Conservation (phyloP, 208 protist species). For the Leptomonas pyrrhocoris region DNA sequence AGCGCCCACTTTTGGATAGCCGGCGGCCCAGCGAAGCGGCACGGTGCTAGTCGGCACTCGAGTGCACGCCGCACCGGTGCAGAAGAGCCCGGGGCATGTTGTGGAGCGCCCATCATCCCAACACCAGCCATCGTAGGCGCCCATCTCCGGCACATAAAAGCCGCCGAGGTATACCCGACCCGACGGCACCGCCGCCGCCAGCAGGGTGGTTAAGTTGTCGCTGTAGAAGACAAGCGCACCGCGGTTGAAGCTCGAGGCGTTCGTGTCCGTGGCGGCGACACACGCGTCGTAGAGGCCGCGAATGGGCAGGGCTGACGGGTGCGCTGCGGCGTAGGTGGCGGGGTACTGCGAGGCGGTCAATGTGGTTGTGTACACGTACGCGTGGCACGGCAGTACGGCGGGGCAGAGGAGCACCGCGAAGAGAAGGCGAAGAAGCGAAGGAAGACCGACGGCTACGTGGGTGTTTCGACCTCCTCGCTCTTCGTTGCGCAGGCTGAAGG, state of each 20-base stretch:
- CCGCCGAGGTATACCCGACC: conserved; percentile 8
- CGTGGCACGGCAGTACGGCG: not conserved
- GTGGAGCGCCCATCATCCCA: not conserved
- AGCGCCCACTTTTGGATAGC: conserved; percentile 14
- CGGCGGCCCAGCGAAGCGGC: conserved; percentile 1
- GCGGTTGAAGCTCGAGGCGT: not conserved
- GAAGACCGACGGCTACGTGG: too few relatives aligned
- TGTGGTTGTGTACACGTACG: not conserved
- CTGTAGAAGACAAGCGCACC: not conserved
- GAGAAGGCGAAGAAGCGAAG: not conserved
- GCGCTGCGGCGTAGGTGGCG: not conserved
- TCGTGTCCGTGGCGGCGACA: not conserved
- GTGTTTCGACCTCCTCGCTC: too few relatives aligned
- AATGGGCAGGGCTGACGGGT: not conserved
- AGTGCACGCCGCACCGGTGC: not conserved
- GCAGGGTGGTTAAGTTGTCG: not conserved
- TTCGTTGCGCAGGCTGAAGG: too few relatives aligned
- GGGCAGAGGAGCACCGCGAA: not conserved
- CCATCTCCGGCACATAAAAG: conserved; percentile 3
- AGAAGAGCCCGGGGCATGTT: conserved; percentile 6
- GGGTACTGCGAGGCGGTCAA: not conserved
- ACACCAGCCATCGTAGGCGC: not conserved
- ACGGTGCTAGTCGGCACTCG: not conserved
- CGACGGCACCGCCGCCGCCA: not conserved
- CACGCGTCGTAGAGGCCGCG: conserved; percentile 6